Evolutionary conservation across 2,329 filamentous ascomycete species (phyloP).

Genomic region (Penicillium sclerotiorum): DNA sequence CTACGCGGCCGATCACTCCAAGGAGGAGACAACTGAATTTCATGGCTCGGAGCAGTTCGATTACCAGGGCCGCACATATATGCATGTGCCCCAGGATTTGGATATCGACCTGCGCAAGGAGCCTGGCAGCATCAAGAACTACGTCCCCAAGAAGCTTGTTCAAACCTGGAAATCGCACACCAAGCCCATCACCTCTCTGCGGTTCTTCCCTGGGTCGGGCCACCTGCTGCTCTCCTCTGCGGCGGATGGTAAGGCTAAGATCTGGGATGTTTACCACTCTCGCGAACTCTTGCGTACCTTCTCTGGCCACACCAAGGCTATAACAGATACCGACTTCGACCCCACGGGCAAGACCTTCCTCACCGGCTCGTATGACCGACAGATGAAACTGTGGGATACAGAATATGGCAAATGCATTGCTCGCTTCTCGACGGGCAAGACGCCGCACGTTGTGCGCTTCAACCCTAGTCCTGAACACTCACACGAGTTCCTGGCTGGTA

Average conservation of each 20-base stretch:
- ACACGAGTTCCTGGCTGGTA: slow-evolving; percentile 91
- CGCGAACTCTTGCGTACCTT: slow-evolving; percentile 89
- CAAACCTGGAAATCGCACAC: slow-evolving; percentile 85
- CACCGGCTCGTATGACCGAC: slow-evolving; percentile 87
- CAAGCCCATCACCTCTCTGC: slow-evolving; percentile 83
- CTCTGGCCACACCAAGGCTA: slow-evolving; percentile 82
- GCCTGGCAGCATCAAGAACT: slow-evolving; percentile 78
- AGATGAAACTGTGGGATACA: slow-evolving; percentile 98
- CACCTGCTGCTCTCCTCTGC: slow-evolving; percentile 88
- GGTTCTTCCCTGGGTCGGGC: slow-evolving; percentile 85
- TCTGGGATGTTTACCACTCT: slow-evolving; percentile 93
- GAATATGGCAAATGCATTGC: slow-evolving; percentile 87
- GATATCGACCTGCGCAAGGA: slow-evolving; percentile 85
- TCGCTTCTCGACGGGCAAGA: slow-evolving; percentile 91
- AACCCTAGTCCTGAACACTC: slow-evolving; percentile 76
- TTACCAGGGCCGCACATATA: slow-evolving; percentile 94
- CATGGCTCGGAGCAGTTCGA: slow-evolving; percentile 82
- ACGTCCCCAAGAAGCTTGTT: slow-evolving; percentile 89
- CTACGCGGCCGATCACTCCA: slow-evolving; percentile 58
- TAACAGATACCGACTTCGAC: slow-evolving; percentile 90
- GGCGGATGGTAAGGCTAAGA: slow-evolving; percentile 86
- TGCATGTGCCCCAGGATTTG: slow-evolving; percentile 93
- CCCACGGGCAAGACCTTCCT: slow-evolving; percentile 80
- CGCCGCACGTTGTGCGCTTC: slow-evolving; percentile 91
- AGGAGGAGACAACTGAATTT: slow-evolving; percentile 81